These are phyloP conservation scores for Hypomyces perniciosus DNA, from an alignment of 2,329 filamentous ascomycete genomes.

Conservation along the genomic window DNA sequence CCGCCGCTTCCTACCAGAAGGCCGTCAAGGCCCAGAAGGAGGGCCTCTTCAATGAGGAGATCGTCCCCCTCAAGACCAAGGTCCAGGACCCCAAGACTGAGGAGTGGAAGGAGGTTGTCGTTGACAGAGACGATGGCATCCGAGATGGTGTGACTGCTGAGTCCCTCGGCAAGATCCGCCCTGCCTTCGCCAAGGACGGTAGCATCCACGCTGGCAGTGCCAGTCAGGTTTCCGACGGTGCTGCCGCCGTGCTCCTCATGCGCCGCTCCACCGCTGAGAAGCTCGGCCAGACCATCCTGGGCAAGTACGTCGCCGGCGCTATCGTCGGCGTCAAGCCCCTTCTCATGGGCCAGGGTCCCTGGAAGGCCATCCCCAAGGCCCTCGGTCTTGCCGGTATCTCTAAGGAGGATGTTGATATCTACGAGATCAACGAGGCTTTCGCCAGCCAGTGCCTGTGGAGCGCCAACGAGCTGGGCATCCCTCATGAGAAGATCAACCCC, in stretches of 20 bases:
- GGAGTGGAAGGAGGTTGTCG: slow-evolving; percentile 76
- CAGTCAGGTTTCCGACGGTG: slow-evolving; percentile 90
- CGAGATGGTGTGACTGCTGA: slow-evolving; percentile 80
- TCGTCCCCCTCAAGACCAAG: slow-evolving; percentile 78
- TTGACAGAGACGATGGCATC: slow-evolving; percentile 81
- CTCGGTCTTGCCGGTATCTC: slow-evolving; percentile 80
- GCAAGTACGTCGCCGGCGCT: slow-evolving; percentile 83
- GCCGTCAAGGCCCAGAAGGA: slow-evolving; percentile 76
- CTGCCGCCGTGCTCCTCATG: slow-evolving; percentile 93
- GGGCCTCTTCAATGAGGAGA: slow-evolving; percentile 91
- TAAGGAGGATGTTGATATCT: slow-evolving; percentile 92
- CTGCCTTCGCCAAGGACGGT: slow-evolving; percentile 86
- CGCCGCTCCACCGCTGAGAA: slow-evolving; percentile 83
- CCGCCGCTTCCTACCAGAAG: slow-evolving; percentile 88
- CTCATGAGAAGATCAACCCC: slow-evolving; percentile 85
- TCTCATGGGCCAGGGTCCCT: slow-evolving; percentile 93
- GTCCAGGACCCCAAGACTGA: slow-evolving; percentile 87
- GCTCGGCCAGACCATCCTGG: slow-evolving; percentile 81
- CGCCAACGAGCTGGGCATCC: slow-evolving; percentile 77
- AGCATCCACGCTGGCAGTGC: slow-evolving; percentile 96
- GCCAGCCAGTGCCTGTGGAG: slow-evolving; percentile 94
- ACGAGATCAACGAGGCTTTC: slow-evolving; percentile 99
- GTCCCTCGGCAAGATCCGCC: slow-evolving; percentile 81
- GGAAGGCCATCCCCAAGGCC: slow-evolving; percentile 90
- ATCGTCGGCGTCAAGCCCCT: slow-evolving; percentile 86